Evolutionary conservation across 257 asterid species (phyloP), one percentile per base, ranked within the genome.

Genomic region (Nicotiana obtusifolia): DNA sequence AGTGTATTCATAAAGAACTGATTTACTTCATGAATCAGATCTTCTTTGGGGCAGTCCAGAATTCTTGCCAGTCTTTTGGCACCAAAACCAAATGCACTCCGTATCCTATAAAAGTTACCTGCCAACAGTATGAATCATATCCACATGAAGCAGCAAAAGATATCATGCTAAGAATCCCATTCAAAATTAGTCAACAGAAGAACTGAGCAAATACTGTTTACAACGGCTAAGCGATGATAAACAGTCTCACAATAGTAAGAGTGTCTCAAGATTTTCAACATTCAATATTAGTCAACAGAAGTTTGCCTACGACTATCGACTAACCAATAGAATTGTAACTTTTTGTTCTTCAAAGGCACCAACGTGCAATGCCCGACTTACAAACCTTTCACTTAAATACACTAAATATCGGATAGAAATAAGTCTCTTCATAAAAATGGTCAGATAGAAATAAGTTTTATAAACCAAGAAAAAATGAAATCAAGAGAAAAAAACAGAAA

Each of bases 21-120:
- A 88, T 94, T 91, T 71, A 95, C 92, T 86, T 94, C 98, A 81
- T 79, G 80, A 82, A 79, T 80, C 60, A 92, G 35, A 37, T 87
- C 83, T 77, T 92, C 97, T 82, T 87, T 82, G 1, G 95, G 96
- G 84, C 97, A 91, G 80, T 89, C 97, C 17, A 93, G 95, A 82
- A 95, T 88, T 85, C 93, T 89, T 35, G 94, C 91, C 83, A 95
- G 89, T 82, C 88, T 90, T 88, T 90, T 92, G 83, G 99, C 99
- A 80, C 99, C 99, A 85, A 93, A 95, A 54, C 94, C 91, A 87
- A 95, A 93, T 78, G 99, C 99, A 87, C 99, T 95, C 68, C 97
- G 93, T 82, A 95, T 92, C 76, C 99, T 89, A 71, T 84, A 93
- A 86, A 93, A 95, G 82, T 95, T 95, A 76, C 98, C 99, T 95